A percentile compares a stretch with the other conserved stretches of the same genome.
Evolutionary conservation across 371 early-diverging fungal genomes (phyloP).

Genomic region (Rhizopus delemar): DNA sequence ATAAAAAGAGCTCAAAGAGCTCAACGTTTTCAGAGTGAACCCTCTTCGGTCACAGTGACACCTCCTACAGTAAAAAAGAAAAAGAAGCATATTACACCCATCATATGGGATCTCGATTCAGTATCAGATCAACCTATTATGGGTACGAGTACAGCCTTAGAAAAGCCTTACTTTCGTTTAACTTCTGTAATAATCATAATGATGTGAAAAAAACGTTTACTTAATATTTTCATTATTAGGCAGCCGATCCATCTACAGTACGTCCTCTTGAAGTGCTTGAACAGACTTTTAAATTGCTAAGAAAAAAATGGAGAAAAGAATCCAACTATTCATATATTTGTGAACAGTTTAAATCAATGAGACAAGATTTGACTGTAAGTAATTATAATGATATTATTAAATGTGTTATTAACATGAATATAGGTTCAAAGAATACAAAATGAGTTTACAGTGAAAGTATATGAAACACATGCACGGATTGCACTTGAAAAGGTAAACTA

Average conservation of each 20-base stretch:
- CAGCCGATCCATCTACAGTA: slow-evolving; percentile 88
- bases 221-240: slow-evolving; percentile 41
- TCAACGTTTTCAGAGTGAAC: slow-evolving; percentile 24
- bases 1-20: slow-evolving; percentile 21
- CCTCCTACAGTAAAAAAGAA: background rate
- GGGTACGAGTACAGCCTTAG: slow-evolving; percentile 81
- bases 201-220: background rate
- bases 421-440: slow-evolving; percentile 90
- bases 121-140: slow-evolving; percentile 58
- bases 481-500: slow-evolving; percentile 83
- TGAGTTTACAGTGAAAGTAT: slow-evolving; percentile 90
- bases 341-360: slow-evolving; percentile 67
- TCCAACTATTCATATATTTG: slow-evolving; percentile 89
- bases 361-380: slow-evolving; percentile 91
- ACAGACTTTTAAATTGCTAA: slow-evolving; percentile 74
- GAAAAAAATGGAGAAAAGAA: slow-evolving; percentile 76
- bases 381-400: background rate
- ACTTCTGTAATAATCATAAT: slow-evolving; percentile 66
- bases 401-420: background rate
- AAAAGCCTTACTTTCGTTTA: slow-evolving; percentile 84
- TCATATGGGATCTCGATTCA: slow-evolving; percentile 12
- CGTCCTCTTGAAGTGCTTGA: slow-evolving; percentile 80
- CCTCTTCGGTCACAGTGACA: background rate
- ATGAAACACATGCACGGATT: slow-evolving; percentile 93
- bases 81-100: slow-evolving; percentile 14